A percentile compares a stretch with the other conserved stretches of the same genome.
These are phyloP conservation scores for Botrytis byssoidea DNA, from an alignment of 2,329 filamentous ascomycete genomes.

Conservation along the genomic window DNA sequence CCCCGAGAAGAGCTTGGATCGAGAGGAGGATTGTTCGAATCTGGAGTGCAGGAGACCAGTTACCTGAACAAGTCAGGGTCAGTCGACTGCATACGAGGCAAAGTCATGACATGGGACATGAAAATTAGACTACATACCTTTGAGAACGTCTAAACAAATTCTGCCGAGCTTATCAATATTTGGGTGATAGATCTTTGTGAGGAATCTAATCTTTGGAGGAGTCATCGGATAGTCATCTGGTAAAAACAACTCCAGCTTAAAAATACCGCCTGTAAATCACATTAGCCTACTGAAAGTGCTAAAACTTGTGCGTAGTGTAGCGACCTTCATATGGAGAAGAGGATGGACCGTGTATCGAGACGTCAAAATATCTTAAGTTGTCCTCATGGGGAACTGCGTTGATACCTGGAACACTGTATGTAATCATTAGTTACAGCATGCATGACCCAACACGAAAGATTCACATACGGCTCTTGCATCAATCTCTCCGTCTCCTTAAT, in stretches of 20 bases:
- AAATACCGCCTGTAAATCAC: constrained; percentile 59
- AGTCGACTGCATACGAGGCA: constrained; percentile 18
- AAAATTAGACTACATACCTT: constrained; percentile 62
- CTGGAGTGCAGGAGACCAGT: constrained; percentile 97
- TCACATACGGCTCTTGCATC: constrained; percentile 76
- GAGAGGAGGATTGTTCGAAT: constrained; percentile 98
- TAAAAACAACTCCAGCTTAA: constrained; percentile 95
- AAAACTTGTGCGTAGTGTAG: neutral
- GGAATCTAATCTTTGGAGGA: constrained; percentile 94
- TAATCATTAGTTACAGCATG: constrained; percentile 22
- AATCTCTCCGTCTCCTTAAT: constrained; percentile 98
- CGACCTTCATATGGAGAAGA: constrained; percentile 93
- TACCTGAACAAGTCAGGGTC: constrained; percentile 57
- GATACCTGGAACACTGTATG: constrained; percentile 82
- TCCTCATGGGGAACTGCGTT: constrained; percentile 94
- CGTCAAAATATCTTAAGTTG: constrained; percentile 97
- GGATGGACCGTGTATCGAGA: constrained; percentile 88
- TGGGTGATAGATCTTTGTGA: constrained; percentile 98
- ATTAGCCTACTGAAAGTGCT: constrained; percentile 20
- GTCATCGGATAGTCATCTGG: constrained; percentile 99
- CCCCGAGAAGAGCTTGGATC: constrained; percentile 93
- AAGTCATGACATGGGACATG: neutral
- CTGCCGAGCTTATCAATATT: constrained; percentile 97
- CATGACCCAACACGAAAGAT: neutral
- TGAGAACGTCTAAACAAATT: constrained; percentile 95